phyloP scores from a whole-genome alignment of 2,329 filamentous ascomycete genomes.

The Amesomyces nigricolor region DNA sequence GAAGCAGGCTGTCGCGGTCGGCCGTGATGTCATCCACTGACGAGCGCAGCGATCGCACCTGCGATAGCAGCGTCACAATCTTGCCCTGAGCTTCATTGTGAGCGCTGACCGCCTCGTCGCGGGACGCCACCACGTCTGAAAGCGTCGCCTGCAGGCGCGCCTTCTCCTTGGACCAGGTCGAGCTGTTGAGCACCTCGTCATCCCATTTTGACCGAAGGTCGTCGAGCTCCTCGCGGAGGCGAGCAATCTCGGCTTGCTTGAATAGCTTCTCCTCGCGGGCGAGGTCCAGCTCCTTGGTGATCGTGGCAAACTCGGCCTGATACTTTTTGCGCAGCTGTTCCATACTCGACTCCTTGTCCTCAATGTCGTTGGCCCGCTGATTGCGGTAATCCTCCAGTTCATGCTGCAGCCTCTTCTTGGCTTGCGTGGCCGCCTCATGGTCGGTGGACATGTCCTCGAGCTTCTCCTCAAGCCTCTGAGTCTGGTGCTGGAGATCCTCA shows the following conservation, averaged over 20 bases:
- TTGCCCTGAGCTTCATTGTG: conserved; percentile 94
- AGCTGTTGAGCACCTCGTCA: conserved; percentile 94
- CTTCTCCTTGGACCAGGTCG: conserved; percentile 98
- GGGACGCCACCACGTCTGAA: conserved; percentile 80
- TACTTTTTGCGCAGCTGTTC: conserved; percentile 98
- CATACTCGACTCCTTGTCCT: conserved; percentile 92
- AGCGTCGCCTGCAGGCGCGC: conserved; percentile 83
- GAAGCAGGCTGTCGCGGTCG: conserved; percentile 76
- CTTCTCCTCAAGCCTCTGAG: conserved; percentile 83
- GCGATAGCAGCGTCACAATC: conserved; percentile 82
- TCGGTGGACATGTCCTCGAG: conserved; percentile 90
- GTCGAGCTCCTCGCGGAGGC: conserved; percentile 91
- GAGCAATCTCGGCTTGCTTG: conserved; percentile 80
- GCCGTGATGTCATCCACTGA: conserved; percentile 79
- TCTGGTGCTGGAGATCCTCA: conserved; percentile 84
- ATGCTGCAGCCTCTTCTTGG: conserved; percentile 91
- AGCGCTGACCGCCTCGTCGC: conserved; percentile 85
- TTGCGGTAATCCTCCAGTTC: conserved; percentile 96
- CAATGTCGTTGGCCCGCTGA: conserved; percentile 90
- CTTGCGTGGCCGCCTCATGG: conserved; percentile 74
- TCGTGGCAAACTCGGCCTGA: conserved; percentile 80
- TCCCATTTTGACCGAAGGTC: conserved; percentile 96
- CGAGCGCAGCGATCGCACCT: conserved; percentile 77
- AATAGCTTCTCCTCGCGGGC: conserved; percentile 83
- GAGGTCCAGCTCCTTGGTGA: conserved; percentile 88